Base-by-base conservation (phyloP, 768 basidiomycete species). In the Lentinula sp. region DNA sequence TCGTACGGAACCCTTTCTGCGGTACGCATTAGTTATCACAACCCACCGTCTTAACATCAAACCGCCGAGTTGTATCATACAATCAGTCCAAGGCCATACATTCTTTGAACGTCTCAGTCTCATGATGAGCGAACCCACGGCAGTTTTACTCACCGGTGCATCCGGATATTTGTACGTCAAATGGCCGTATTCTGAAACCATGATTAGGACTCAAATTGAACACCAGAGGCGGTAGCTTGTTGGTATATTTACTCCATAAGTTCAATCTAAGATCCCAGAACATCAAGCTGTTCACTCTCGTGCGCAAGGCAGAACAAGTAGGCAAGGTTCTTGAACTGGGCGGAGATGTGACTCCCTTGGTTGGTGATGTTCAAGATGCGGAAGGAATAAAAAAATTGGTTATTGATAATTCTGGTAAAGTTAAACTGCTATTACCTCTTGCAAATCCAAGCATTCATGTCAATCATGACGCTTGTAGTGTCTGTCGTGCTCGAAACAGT, bases 161-260 rank as follows among this genome's bases (percentile, higher is more conserved):
- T 63, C 62, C 2, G 62, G 62, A 46, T 63, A 63, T 52, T 39
- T 63, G 62, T 63, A 48, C 15, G 58, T 48, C 8, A 5, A 11
- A 4, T 6, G 31, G 9, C n/a, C 7, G 0, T 21, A 13, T 28
- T 56, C 40, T 18, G 28, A 1, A 46, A 11, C 1, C 13, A 8
- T 13, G 37, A 57, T 55, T 45, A 4, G 15, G 37, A 37, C 6
- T 56, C 3, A 40, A 35, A 18, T 10, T 6, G 10, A 1, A 21
- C 45, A 50, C 28, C 15, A 59, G 57, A 9, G 57, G 57, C 4
- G 57, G 57, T 21, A 59, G 45, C 32, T 15, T 59, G 31, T 28
- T 59, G 48, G 46, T 59, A 4, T 37, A 59, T 28, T 23, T 59
- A 8, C 57, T 63, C 11, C 32, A 43, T 32, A 46, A 55, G 37